Evolutionary conservation across 345 rosid genomes (phyloP).

Genomic region (Geranium rotundifolium): DNA sequence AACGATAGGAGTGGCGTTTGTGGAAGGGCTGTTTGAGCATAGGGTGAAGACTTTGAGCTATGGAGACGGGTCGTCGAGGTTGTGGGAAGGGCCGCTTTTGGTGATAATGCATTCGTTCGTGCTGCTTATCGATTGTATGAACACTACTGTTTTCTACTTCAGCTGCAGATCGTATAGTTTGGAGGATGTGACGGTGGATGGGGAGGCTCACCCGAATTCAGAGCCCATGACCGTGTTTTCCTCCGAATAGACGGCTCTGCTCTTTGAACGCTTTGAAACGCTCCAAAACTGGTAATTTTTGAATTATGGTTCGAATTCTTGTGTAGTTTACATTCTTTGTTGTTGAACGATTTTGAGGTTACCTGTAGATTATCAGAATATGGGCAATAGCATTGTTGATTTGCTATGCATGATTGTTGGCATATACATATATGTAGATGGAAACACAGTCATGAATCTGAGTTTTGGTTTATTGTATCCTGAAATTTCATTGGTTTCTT

Average conservation of each 20-base stretch:
- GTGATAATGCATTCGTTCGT: conserved; percentile 83
- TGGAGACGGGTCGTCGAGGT: conserved; percentile 85
- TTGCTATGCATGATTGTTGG: too few species aligned
- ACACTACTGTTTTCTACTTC: conserved; percentile 80
- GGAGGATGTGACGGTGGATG: conserved; percentile 24
- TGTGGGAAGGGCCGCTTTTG: conserved; percentile 88
- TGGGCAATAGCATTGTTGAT: too few species aligned
- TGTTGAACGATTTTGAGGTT: too few species aligned
- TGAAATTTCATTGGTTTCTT: too few species aligned
- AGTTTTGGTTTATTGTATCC: too few species aligned
- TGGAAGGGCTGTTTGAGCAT: conserved; percentile 87
- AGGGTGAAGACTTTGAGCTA: conserved; percentile 77
- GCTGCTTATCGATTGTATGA: conserved; percentile 77
- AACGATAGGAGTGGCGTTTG: conserved; percentile 63
- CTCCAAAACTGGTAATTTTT: neutral
- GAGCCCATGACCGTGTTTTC: conserved; percentile 19
- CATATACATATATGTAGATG: too few species aligned
- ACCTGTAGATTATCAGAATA: too few species aligned
- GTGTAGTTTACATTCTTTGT: neutral
- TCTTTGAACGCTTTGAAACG: too few species aligned
- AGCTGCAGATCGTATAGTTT: conserved; percentile 59
- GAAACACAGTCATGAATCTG: too few species aligned
- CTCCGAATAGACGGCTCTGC: too few species aligned
- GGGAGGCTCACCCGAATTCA: conserved; percentile 37
- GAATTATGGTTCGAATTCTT: neutral